Evolutionary conservation across 371 early-diverging fungal species (phyloP).

Genomic region (Lichtheimia corymbifera): DNA sequence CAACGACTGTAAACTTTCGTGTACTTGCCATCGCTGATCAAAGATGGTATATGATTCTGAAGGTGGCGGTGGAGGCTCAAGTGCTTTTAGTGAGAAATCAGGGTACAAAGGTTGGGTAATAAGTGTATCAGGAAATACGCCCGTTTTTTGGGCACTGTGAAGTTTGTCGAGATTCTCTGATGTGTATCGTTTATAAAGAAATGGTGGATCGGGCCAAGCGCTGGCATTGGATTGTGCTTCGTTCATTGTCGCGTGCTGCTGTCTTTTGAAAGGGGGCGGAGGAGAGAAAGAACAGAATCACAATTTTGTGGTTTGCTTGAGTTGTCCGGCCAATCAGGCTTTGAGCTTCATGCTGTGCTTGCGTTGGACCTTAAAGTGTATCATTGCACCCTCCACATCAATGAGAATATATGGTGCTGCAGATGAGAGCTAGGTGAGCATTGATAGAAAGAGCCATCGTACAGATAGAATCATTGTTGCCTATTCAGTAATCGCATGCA

Average conservation of each 20-base stretch:
- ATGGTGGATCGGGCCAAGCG: slow-evolving; percentile 73
- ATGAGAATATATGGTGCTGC: no score
- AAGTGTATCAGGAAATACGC: slow-evolving; percentile 24
- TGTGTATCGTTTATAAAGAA: slow-evolving; percentile 66
- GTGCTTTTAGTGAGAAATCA: slow-evolving; percentile 41
- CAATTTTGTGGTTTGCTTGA: no score
- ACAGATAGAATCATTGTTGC: no score
- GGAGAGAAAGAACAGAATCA: no score
- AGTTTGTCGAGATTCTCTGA: slow-evolving; percentile 55
- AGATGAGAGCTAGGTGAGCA: no score
- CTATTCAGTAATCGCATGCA: no score
- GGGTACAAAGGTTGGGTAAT: slow-evolving; percentile 42
- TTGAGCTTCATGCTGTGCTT: no score
- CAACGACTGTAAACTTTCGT: slow-evolving; percentile 62
- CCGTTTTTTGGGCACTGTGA: slow-evolving; percentile 28
- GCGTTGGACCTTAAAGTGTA: no score
- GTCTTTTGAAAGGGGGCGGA: no score
- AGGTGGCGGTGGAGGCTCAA: slow-evolving; percentile 67
- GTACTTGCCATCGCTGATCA: slow-evolving; percentile 72
- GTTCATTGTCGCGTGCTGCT: slow-evolving; percentile 3
- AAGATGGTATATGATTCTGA: slow-evolving; percentile 67
- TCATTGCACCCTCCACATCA: no score
- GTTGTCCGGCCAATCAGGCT: no score
- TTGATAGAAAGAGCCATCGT: no score
- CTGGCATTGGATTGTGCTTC: slow-evolving; percentile 35